Base-by-base conservation (phyloP, 768 basidiomycete genomes). In the Paxillus ammoniavirescens region DNA sequence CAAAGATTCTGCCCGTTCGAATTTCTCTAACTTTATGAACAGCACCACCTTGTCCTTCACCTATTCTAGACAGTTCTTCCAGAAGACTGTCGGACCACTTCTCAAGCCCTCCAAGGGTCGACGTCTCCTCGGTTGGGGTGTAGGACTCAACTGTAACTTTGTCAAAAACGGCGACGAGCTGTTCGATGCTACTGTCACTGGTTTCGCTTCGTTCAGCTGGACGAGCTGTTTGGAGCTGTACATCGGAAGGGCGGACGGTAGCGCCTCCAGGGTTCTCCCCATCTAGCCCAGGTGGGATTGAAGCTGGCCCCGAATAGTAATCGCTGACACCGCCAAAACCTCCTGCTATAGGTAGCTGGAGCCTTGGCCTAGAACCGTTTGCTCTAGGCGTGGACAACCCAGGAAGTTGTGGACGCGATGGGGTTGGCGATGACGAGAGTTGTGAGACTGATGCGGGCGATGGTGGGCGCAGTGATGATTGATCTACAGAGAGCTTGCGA, bases 1-100 rank as follows among this genome's bases (percentile, higher is more conserved):
- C 97, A 83, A 97, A 87, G 62, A 94, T 80, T 67, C 77, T 75
- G 33, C 83, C 83, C 1, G 84, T 91, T 50, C 87, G 86, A 65
- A 79, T 86, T 70, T 97, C 92, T 68, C 77, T 83, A 44, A 98
- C 95, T 72, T 93, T 94, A 70, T 96, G 87, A 10, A 99, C 97
- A 8, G 93, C 94, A 43, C 97, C 97, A 43, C 95, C 94, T 51
- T 94, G 93, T 40, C 97, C 97, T 65, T 98, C 94, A 17, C 97
- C 97, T 2, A 99, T 76, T 50, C 91, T 82, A 13, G 75, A 69
- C 8, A 93, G 58, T 59, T 91, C 89, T 60, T 93, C 89, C 52
- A 98, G 77, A 52, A 83, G 65, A 51, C 82, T 81, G 66, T 93
- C 90, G 8, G 82, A 79, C 78, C 82, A 91, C 52, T 81, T 68